phyloP scores from a whole-genome alignment of 192 early-diverging fungal species.

The Diversispora eburnea region DNA sequence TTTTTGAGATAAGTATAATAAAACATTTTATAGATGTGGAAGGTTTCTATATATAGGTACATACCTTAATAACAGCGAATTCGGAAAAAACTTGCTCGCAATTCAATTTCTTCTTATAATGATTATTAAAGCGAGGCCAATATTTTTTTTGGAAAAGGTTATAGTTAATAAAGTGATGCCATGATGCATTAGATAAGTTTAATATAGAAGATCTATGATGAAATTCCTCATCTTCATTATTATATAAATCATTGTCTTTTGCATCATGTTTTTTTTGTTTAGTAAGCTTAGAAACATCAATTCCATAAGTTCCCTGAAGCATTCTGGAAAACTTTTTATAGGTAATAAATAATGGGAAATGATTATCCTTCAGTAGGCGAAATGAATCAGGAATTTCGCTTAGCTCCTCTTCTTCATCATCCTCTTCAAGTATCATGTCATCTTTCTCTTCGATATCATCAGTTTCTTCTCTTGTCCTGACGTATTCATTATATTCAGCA shows the following conservation, averaged over 20 bases:
- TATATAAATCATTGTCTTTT: background rate
- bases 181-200: background rate
- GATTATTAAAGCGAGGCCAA: background rate
- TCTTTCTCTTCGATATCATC: background rate
- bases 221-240: background rate
- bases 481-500: conserved; percentile 1
- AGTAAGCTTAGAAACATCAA: background rate
- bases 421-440: conserved; percentile 20
- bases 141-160: conserved; percentile 10
- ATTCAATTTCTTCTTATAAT: background rate
- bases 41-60: too few relatives aligned
- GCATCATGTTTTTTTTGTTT: background rate
- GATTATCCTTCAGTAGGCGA: background rate
- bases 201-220: background rate
- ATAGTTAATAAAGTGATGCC: background rate
- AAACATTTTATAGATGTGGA: too few relatives aligned
- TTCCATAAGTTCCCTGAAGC: conserved; percentile 19
- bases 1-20: too few relatives aligned
- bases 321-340: conserved; percentile 13
- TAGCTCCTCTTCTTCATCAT: background rate
- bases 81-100: background rate
- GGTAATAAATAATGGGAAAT: conserved; percentile 21
- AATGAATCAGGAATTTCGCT: conserved; percentile 7
- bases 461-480: background rate
- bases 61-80: conserved; percentile 11